These are phyloP conservation scores for Infundibulicybe gibba DNA, from an alignment of 768 basidiomycete species.

Conservation along the genomic window DNA sequence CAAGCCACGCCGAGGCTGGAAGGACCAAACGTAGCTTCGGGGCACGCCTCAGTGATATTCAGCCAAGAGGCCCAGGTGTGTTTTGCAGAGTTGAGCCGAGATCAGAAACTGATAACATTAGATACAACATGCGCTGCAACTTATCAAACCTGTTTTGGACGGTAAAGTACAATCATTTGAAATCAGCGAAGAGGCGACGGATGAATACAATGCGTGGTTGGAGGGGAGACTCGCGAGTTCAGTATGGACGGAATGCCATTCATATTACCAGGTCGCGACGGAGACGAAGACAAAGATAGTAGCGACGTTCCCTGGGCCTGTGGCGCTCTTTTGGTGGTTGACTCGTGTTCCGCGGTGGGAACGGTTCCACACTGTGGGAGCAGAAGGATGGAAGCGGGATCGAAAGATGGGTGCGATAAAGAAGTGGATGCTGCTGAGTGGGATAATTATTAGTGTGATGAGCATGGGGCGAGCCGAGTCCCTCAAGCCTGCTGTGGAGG, in stretches of 20 bases:
- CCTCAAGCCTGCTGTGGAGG: background rate
- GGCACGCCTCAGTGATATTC: constrained; percentile 57
- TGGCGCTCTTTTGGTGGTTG: constrained; percentile 51
- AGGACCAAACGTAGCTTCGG: constrained; percentile 57
- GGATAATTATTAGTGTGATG: no score
- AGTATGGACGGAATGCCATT: constrained; percentile 52
- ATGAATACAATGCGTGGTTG: constrained; percentile 49
- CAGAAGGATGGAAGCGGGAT: constrained; percentile 31
- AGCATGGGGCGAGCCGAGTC: background rate
- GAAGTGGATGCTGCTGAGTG: no score
- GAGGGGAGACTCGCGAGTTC: constrained; percentile 41
- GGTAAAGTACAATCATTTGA: constrained; percentile 47
- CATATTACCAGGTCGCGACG: constrained; percentile 43
- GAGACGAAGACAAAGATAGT: constrained; percentile 37
- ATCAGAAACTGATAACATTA: constrained; percentile 16
- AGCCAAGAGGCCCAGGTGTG: constrained; percentile 52
- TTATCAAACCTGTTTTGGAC: constrained; percentile 49
- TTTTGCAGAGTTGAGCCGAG: constrained; percentile 2
- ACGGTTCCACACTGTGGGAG: constrained; percentile 37
- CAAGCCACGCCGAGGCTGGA: no score
- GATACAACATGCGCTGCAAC: constrained; percentile 46
- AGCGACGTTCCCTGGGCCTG: constrained; percentile 53
- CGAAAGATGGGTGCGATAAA: constrained; percentile 10
- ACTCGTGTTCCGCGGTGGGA: constrained; percentile 37
- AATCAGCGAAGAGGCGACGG: constrained; percentile 41